These are phyloP conservation scores for Nectriaceae sp. DNA, from an alignment of 2,329 filamentous ascomycete genomes.

Conservation along the genomic window DNA sequence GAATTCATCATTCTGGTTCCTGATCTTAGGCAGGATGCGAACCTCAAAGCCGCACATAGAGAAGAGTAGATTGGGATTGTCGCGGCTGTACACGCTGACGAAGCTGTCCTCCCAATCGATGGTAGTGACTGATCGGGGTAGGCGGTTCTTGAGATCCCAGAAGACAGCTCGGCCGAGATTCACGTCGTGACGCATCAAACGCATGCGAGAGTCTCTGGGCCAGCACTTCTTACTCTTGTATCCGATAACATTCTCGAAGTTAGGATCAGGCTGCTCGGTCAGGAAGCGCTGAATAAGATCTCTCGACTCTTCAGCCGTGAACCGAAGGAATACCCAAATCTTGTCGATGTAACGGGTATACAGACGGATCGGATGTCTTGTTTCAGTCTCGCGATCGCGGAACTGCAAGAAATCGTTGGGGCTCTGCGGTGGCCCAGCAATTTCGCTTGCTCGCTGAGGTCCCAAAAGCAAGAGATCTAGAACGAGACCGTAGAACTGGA, in stretches of 20 bases:
- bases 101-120: constrained; percentile 99
- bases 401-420: constrained; percentile 99
- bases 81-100: constrained; percentile 94
- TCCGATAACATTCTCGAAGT: constrained; percentile 98
- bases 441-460: constrained; percentile 94
- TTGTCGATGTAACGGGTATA: constrained; percentile 98
- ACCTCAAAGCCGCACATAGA: constrained; percentile 99
- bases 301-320: constrained; percentile 89
- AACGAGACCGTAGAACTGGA: constrained; percentile 97
- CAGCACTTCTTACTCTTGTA: constrained; percentile 99
- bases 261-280: constrained; percentile 96
- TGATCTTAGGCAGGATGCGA: constrained; percentile 89
- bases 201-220: constrained; percentile 97
- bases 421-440: constrained; percentile 88
- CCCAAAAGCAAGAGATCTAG: constrained; percentile 91
- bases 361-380: constrained; percentile 91
- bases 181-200: constrained; percentile 97
- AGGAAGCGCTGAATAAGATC: constrained; percentile 97
- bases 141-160: constrained; percentile 97
- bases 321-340: constrained; percentile 97
- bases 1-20: constrained; percentile 95
- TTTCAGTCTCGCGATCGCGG: constrained; percentile 88
- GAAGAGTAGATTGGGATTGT: constrained; percentile 96
- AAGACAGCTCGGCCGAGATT: constrained; percentile 97
- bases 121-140: constrained; percentile 92